Base-by-base conservation (phyloP, 2,329 filamentous ascomycete genomes). In the Exserohilum rostratum region DNA sequence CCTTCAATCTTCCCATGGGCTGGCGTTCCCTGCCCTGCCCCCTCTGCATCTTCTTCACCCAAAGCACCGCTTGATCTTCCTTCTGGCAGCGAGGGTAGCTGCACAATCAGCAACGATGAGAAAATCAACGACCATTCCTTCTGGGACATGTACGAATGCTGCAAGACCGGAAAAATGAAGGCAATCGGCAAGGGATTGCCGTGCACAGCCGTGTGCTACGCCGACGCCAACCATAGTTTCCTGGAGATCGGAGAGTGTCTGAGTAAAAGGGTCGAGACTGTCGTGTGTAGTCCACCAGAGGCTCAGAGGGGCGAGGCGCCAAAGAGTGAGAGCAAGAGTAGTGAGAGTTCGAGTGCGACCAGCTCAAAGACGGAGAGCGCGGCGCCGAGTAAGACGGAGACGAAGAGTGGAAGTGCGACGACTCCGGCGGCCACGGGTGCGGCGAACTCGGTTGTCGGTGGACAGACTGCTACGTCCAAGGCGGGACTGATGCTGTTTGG, bases 121-220 rank as follows among this genome's bases (percentile, higher is more conserved):
- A 56, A 53, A 9, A 31, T 64, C 55, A 67, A 64, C 33, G 46
- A 57, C n/a, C 60, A 67, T 17, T 57, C 62, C 10, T 67, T 67
- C 53, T 67, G 62, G 62, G 62, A 67, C 38, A 37, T 65, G 31
- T 65, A 67, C 17, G 57, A 43, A 4, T 67, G 61, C 39, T 67
- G 62, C 44, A 55, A 60, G 29, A 42, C 53, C 1, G 37, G 42
- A 2, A 51, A 61, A 6, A 44, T 62, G 15, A 38, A 27, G 2
- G 48, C 58, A 0, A 27, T 38, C 2, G 62, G 62, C 6, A 35
- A 17, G 10, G 52, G 56, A 15, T 30, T 34, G n/a, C 53, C 53
- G 11, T 58, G 48, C 37, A 62, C 58, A 3, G 50, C 58, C 25
- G 46, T 62, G 44, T 67, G 62, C 25, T 39, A 9, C 10, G 46